Evolutionary conservation across 176 grass and related monocot genomes (phyloP).

Genomic region (Paspalum notatum): DNA sequence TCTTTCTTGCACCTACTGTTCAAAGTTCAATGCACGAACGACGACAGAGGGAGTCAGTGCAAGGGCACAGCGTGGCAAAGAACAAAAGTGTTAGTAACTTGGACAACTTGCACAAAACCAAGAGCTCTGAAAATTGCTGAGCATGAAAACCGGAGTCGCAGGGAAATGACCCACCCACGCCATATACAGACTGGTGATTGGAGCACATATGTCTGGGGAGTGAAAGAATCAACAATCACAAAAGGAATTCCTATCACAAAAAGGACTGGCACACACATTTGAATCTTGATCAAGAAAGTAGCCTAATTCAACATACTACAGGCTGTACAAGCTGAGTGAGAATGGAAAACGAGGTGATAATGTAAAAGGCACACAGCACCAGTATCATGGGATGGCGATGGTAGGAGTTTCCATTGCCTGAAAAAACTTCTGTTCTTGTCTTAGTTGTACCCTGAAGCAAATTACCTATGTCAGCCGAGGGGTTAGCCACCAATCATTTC

Average conservation of each 20-base stretch:
- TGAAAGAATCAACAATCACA: not conserved
- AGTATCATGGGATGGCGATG: not conserved
- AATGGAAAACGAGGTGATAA: not conserved
- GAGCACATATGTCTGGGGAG: not conserved
- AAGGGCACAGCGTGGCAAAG: not conserved
- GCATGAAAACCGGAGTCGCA: not conserved
- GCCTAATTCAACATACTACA: conserved; percentile 27
- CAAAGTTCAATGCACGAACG: not conserved
- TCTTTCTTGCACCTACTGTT: conserved; percentile 19
- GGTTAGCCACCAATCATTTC: conserved; percentile 52
- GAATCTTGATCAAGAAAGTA: not conserved
- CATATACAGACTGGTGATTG: not conserved
- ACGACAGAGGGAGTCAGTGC: not conserved
- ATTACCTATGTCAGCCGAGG: not conserved
- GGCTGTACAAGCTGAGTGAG: conserved; percentile 24
- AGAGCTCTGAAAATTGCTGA: not conserved
- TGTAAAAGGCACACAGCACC: not conserved
- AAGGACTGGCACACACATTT: not conserved
- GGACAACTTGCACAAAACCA: not conserved
- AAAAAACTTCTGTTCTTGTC: not conserved
- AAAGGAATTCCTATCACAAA: not conserved
- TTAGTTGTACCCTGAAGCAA: conserved; percentile 18
- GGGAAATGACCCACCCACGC: not conserved
- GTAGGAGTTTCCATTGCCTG: not conserved
- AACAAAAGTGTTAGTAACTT: not conserved